Evolutionary conservation across 2,329 filamentous ascomycete species (phyloP), one percentile per base, ranked within the genome.

Genomic region (Sclerotinia subarctica): DNA sequence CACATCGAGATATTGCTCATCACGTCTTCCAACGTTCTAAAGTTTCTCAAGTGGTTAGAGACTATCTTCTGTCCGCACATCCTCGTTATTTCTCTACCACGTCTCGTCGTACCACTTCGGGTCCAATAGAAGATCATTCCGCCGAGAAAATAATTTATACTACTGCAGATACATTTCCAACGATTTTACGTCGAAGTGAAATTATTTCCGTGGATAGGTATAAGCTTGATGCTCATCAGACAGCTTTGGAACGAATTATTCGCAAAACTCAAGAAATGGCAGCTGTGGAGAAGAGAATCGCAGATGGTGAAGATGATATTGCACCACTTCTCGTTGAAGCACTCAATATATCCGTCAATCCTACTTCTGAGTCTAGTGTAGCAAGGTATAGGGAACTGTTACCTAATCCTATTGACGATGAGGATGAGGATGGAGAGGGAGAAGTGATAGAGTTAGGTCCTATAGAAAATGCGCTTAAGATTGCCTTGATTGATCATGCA

Each of bases 191-290:
- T 44, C 87, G 94, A 67, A 96, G 92, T 73, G 94, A 97, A 79
- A 91, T 98, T 69, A 80, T 96, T 19, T 82, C 86, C 8, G 83
- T 86, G 1, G 85, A 89, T 24, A 88, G 90, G 10, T 60, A 75
- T 24, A 84, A 84, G 15, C 82, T 97, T 35, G 86, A 85, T 44
- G 88, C 94, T 8, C 83, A 95, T 69, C 91, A 97, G 78, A 94
- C 93, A n/a, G 94, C 91, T 0, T 83, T 98, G 70, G 94, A 98
- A 78, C 89, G 94, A 21, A 94, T 95, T 44, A 90, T 92, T 74
- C 88, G 94, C 69, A 97, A 97, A 82, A 96, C 94, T 0, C 87
- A 92, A 69, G 94, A 98, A 79, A 86, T 98, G 81, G 83, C 87
- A 1, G 80, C 85, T 0, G 82, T 97, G 1, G 93, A 96, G 77